Evolutionary conservation across 2,329 filamentous ascomycete species (phyloP), one percentile per base, ranked within the genome.

Genomic region (Colletotrichum sp.): DNA sequence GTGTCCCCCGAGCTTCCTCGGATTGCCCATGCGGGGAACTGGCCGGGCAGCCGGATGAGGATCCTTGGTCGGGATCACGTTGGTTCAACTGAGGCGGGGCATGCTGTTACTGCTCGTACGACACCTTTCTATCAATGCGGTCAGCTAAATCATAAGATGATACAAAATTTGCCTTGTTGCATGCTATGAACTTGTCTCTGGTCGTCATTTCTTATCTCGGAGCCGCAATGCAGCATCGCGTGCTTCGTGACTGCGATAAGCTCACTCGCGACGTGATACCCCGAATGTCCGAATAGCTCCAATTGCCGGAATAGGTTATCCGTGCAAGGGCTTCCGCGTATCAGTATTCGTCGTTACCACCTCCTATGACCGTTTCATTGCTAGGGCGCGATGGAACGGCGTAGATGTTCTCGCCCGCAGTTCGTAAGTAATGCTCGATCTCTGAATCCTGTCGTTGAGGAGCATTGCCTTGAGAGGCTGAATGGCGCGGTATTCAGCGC

Each of bases 191-290:
- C 1, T 55, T 5, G 64, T 52, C 21, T 52, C 30, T 52, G 44
- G 62, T 65, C 13, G 64, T 57, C 6, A 24, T 6, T 18, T 34
- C 26, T n/a, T n/a, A 63, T 69, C 67, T 18, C 16, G 26, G 68
- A 70, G 68, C 68, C 68, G 62, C 68, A 70, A 24, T 39, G 62
- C 68, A 70, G 2, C 36, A 62, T 68, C 34, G 63, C 63, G 36
- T 52, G 63, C 36, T 66, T 66, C 39, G 10, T 30, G 13, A 32
- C 7, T 66, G 6, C 1, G 63, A 32, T 66, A 1, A 52, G 63
- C 63, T 49, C 63, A 36, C 65, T 36, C 49, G 65, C 18, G 16
- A n/a, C 12, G 1, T 30, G 30, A n/a, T 68, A 18, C 8, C 24
- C 65, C 65, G 44, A 57, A 36, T 24, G 18, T 12, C 65, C 49